Percentiles rank a stretch among this genome's conserved stretches.
These are phyloP conservation scores for Epichloe amarillans DNA, from an alignment of 2,329 filamentous ascomycete genomes.

Conservation along the genomic window DNA sequence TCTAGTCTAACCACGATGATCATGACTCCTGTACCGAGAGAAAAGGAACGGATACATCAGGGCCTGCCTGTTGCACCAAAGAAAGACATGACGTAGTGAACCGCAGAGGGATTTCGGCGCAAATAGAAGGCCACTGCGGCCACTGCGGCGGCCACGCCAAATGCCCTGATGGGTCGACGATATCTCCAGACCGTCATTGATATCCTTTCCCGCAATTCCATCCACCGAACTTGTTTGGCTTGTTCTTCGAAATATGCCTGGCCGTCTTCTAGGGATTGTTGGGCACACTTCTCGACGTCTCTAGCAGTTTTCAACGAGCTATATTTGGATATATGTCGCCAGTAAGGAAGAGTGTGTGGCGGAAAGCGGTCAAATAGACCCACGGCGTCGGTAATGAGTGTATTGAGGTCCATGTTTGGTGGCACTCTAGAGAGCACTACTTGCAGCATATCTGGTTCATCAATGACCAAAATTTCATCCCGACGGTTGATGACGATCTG, in stretches of 20 bases:
- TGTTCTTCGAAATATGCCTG: conserved; percentile 57
- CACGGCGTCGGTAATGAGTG: conserved; percentile 54
- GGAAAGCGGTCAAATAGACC: conserved; percentile 52
- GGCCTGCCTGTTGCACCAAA: conserved; percentile 10
- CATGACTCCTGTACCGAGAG: background rate
- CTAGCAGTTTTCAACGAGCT: conserved; percentile 81
- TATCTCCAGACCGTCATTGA: conserved; percentile 43
- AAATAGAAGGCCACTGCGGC: conserved; percentile 57
- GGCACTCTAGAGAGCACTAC: conserved; percentile 79
- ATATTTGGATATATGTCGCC: conserved; percentile 56
- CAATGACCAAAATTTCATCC: conserved; percentile 76
- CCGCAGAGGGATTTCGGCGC: conserved; percentile 29
- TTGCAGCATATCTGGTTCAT: conserved; percentile 88
- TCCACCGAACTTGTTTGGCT: conserved; percentile 53
- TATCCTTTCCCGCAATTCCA: conserved; percentile 32
- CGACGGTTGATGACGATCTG: conserved; percentile 72
- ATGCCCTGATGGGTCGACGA: conserved; percentile 46
- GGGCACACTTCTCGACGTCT: conserved; percentile 31
- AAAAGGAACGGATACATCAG: background rate
- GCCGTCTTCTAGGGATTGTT: conserved; percentile 53
- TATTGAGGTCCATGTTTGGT: conserved; percentile 65
- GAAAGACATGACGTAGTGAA: conserved; percentile 15
- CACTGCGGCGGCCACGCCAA: conserved; percentile 52
- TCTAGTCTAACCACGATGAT: background rate
- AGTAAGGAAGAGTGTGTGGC: conserved; percentile 58